Evolutionary conservation across 148 eudicot genomes (phyloP).

Genomic region (Chenopodium album): DNA sequence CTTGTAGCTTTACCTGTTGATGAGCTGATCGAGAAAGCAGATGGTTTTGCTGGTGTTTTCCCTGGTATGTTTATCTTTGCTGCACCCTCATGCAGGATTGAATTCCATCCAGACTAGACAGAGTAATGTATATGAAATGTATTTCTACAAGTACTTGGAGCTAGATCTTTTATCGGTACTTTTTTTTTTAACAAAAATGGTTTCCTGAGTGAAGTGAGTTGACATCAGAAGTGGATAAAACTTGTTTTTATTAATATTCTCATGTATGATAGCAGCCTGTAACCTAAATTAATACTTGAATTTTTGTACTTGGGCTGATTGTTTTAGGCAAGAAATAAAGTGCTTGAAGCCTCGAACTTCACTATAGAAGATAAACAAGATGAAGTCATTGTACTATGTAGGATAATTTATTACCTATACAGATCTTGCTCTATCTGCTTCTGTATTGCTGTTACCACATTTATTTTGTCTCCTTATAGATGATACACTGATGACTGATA

Average conservation of each 20-base stretch:
- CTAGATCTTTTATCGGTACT: neutral
- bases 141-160: neutral
- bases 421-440: neutral
- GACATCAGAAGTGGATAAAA: neutral
- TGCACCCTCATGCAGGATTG: neutral
- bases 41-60: conserved; percentile 62
- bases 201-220: neutral
- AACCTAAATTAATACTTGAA: no score
- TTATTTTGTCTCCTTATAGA: neutral
- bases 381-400: neutral
- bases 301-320: neutral
- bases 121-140: neutral
- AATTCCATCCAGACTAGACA: neutral
- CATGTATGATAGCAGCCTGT: neutral
- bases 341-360: neutral
- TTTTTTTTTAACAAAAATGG: no score
- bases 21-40: conserved; percentile 55
- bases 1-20: conserved; percentile 47
- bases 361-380: neutral
- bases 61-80: conserved; percentile 41
- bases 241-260: neutral
- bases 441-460: neutral
- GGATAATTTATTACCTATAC: neutral
- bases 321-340: neutral
- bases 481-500: neutral